Conservation (phyloP, 768 basidiomycete genomes). For the Tephrocybe sp. region DNA sequence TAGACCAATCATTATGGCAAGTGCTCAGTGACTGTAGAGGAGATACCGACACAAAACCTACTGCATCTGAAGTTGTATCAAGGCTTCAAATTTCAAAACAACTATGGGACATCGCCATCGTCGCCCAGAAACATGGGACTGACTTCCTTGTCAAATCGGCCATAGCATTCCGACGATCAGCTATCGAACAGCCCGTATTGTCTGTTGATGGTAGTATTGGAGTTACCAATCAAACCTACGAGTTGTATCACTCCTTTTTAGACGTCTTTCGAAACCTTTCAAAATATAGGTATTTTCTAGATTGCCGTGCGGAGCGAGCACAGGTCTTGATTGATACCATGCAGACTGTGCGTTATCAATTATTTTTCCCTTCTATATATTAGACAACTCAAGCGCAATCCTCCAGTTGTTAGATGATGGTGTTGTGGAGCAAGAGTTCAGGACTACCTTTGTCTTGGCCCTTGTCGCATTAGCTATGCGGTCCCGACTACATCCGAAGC, state of each 20-base stretch:
- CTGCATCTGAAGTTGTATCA: background rate
- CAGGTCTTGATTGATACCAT: background rate
- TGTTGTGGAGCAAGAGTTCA: no score
- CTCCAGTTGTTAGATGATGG: no score
- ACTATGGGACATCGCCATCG: background rate
- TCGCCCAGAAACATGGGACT: background rate
- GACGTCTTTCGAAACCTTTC: background rate
- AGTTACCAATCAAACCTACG: background rate
- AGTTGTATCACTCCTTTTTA: background rate
- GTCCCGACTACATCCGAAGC: no score
- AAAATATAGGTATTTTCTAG: background rate
- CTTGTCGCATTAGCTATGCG: no score
- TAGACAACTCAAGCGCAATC: no score
- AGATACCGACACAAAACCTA: background rate
- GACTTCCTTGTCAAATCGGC: background rate
- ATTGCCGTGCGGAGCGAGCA: background rate
- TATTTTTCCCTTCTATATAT: background rate
- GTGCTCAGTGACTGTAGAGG: background rate
- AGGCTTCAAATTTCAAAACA: background rate
- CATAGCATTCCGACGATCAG: background rate
- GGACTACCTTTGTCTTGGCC: no score
- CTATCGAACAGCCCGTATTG: no score
- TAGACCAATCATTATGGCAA: background rate
- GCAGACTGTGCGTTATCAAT: background rate
- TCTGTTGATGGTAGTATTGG: background rate